These are phyloP conservation scores for Aspergillus oerlinghausenensis DNA, from an alignment of 2,329 filamentous ascomycete species.

Conservation along the genomic window DNA sequence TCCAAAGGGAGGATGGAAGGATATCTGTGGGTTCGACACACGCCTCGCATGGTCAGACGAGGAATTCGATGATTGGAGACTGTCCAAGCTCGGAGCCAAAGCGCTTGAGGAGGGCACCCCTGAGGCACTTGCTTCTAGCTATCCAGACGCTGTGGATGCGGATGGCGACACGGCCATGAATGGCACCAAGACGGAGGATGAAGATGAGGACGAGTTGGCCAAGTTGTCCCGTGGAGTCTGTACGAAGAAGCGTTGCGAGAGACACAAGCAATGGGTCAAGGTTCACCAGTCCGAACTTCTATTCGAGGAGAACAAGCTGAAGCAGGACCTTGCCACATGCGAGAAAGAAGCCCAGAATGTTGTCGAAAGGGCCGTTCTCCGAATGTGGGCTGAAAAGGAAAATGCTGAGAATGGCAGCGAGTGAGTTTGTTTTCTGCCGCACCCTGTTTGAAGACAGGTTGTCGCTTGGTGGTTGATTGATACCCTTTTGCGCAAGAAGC, in stretches of 20 bases:
- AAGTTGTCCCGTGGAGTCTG: slow-evolving; percentile 41
- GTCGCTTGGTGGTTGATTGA: slow-evolving; percentile 18
- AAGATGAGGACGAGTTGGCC: slow-evolving; percentile 27
- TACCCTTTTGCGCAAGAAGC: slow-evolving; percentile 19
- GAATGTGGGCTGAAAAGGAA: slow-evolving; percentile 36
- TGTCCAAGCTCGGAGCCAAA: slow-evolving; percentile 33
- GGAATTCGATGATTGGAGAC: slow-evolving; percentile 45
- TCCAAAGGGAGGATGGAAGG: slow-evolving; percentile 44
- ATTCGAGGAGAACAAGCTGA: slow-evolving; percentile 40
- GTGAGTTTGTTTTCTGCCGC: slow-evolving; percentile 2
- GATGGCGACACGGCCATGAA: slow-evolving; percentile 35
- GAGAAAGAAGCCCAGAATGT: slow-evolving; percentile 40
- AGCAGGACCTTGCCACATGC: slow-evolving; percentile 35
- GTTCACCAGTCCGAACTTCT: slow-evolving; percentile 43
- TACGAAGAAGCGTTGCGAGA: slow-evolving; percentile 44
- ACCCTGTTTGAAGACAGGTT: neutral
- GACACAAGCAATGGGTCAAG: slow-evolving; percentile 47
- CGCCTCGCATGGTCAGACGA: slow-evolving; percentile 46
- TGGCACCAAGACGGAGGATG: slow-evolving; percentile 21
- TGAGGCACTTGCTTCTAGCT: slow-evolving; percentile 26
- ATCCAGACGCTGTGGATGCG: slow-evolving; percentile 21
- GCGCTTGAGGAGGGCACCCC: slow-evolving; percentile 37
- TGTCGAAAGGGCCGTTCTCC: slow-evolving; percentile 41
- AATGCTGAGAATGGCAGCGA: slow-evolving; percentile 17
- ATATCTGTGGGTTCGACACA: slow-evolving; percentile 46